Percentiles rank a stretch among this genome's conserved stretches.
Evolutionary conservation across 208 protist species (phyloP).

Genomic region (Acanthamoeba lenticulata): DNA sequence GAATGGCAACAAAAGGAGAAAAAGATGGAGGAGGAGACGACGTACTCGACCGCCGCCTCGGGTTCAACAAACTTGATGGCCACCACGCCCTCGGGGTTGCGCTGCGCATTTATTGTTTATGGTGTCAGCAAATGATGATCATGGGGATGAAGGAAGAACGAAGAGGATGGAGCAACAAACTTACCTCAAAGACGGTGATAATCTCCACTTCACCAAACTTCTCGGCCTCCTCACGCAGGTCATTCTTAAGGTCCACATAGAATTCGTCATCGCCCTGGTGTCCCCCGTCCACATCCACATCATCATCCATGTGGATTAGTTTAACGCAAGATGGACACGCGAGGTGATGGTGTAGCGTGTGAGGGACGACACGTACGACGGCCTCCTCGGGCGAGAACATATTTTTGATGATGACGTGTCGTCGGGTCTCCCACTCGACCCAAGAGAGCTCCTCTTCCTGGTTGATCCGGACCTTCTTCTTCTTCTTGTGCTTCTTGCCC

Average conservation of each 20-base stretch:
- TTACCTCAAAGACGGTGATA: constrained; percentile 59
- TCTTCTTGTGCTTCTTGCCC: constrained; percentile 50
- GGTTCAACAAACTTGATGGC: constrained; percentile 56
- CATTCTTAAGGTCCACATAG: not conserved
- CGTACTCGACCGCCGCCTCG: constrained; percentile 20
- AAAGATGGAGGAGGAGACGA: not conserved
- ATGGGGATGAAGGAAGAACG: not conserved
- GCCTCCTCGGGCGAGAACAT: constrained; percentile 57
- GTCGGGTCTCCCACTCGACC: constrained; percentile 30
- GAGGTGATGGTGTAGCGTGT: not conserved
- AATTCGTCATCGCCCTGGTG: constrained; percentile 41
- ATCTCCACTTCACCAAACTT: constrained; percentile 65
- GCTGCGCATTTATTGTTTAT: not conserved
- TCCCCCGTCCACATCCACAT: not conserved
- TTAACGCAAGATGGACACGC: not conserved
- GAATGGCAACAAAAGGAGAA: not conserved
- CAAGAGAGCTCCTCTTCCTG: constrained; percentile 33
- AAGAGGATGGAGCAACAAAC: not conserved
- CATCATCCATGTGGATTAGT: not conserved
- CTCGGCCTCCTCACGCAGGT: constrained; percentile 47
- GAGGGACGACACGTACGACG: not conserved
- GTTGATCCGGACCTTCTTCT: constrained; percentile 51
- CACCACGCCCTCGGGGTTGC: constrained; percentile 62
- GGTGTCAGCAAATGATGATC: not conserved
- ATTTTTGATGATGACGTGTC: constrained; percentile 64